These are phyloP conservation scores for Penicillium mononematosum DNA, from an alignment of 495 filamentous ascomycete species.

Conservation along the genomic window DNA sequence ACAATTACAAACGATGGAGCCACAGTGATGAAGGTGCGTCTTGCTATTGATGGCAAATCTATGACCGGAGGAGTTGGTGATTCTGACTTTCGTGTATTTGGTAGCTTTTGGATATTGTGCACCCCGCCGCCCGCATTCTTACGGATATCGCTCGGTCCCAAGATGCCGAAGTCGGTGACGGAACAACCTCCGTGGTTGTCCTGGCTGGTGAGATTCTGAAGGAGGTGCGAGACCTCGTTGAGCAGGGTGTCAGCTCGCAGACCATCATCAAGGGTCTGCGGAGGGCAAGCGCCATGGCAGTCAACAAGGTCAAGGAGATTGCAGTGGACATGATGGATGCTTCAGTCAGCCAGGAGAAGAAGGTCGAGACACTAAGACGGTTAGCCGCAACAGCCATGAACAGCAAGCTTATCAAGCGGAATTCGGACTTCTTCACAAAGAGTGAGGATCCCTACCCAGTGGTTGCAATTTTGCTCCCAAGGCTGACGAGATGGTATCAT, in stretches of 20 bases:
- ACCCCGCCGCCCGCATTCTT: constrained; percentile 95
- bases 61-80: neutral
- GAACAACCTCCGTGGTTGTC: constrained; percentile 95
- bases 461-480: constrained; percentile 4
- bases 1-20: constrained; percentile 99
- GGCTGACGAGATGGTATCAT: constrained; percentile 15
- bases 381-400: constrained; percentile 98
- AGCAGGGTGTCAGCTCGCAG: constrained; percentile 95
- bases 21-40: constrained; percentile 94
- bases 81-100: constrained; percentile 19
- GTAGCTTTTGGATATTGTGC: constrained; percentile 95
- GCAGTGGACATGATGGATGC: constrained; percentile 68
- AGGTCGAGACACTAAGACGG: constrained; percentile 84
- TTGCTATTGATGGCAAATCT: neutral
- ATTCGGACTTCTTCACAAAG: constrained; percentile 95
- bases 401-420: constrained; percentile 97
- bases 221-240: constrained; percentile 90
- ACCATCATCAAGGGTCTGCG: constrained; percentile 95
- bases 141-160: constrained; percentile 98
- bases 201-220: constrained; percentile 94
- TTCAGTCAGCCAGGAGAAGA: constrained; percentile 66
- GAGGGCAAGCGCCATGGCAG: constrained; percentile 84
- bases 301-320: constrained; percentile 99
- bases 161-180: constrained; percentile 98
- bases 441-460: constrained; percentile 56